Evolutionary conservation across 2,329 filamentous ascomycete genomes (phyloP), one percentile per base, ranked within the genome.

Genomic region (Colletotrichum sp.): DNA sequence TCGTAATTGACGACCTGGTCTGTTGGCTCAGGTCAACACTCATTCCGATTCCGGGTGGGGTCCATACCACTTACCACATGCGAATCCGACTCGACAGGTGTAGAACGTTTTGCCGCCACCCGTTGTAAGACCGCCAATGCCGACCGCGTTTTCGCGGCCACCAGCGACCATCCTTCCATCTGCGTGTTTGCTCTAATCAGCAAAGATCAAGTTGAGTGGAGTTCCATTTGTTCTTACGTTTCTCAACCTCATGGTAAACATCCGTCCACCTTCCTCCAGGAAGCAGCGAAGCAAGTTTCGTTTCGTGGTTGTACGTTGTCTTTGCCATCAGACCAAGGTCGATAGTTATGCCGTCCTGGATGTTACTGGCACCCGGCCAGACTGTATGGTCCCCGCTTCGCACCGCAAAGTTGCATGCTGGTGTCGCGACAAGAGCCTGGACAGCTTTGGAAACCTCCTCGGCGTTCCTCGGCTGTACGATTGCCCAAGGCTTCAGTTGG

Each of bases 341-440:
- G 72, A 90, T 85, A 2, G 85, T 84, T 15, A 88, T 80, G 4
- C 87, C 87, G 4, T 82, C 83, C 13, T 83, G 80, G 66, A 85
- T 86, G 71, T 85, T 90, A 9, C 86, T 87, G 28, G 58, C 60
- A 12, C 32, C 60, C 2, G 60, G 32, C 34, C 34, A 36, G n/a
- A 64, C 32, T 3, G 58, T 61, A 24, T 61, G 58, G 5, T 28
- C 58, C 5, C 58, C 58, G 24, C 30, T 28, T 18, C 36, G 63
- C 36, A 52, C 36, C 34, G 63, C 63, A 30, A 52, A 52, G 18
- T 48, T 66, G 63, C 36, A 52, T 3, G 24, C 63, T 21, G 63
- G 21, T 6, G 24, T 52, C 26, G 24, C 63, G 12, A 66, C 16
- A 5, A 73, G 10, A 13, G 77, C 78, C 34, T 38, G 15, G 9